Evolutionary conservation across 306 rosid genomes (phyloP).

Genomic region (Sophora flavescens): DNA sequence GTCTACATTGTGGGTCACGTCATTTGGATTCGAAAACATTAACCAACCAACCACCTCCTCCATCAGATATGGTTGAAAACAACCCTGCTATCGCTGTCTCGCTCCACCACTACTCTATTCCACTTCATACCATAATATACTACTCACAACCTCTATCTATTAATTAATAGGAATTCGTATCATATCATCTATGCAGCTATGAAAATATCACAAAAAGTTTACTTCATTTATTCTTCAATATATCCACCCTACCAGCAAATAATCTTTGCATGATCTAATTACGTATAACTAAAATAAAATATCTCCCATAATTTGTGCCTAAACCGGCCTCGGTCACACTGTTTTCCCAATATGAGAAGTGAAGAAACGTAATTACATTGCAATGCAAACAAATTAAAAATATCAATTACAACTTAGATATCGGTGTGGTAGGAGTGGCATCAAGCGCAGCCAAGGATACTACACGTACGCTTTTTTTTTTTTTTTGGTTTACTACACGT

Average conservation of each 20-base stretch:
- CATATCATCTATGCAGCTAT: not conserved
- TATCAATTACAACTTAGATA: no score
- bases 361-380: not conserved
- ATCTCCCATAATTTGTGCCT: conserved; percentile 7
- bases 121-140: conserved; percentile 12
- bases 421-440: not conserved
- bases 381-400: not conserved
- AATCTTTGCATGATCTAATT: not conserved
- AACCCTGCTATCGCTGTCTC: not conserved
- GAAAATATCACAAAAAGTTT: conserved; percentile 1
- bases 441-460: not conserved
- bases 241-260: not conserved
- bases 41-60: conserved; percentile 18
- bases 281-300: conserved; percentile 22
- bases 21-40: not conserved
- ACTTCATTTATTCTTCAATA: not conserved
- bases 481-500: not conserved
- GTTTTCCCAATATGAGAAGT: not conserved
- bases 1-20: not conserved
- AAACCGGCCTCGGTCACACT: not conserved
- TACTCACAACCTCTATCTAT: not conserved
- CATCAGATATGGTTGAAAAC: conserved; percentile 41
- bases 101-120: not conserved
- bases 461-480: not conserved
- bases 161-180: not conserved